Evolutionary conservation across 2,329 filamentous ascomycete species (phyloP).

Genomic region (Fusarium neocosmosporiellum): DNA sequence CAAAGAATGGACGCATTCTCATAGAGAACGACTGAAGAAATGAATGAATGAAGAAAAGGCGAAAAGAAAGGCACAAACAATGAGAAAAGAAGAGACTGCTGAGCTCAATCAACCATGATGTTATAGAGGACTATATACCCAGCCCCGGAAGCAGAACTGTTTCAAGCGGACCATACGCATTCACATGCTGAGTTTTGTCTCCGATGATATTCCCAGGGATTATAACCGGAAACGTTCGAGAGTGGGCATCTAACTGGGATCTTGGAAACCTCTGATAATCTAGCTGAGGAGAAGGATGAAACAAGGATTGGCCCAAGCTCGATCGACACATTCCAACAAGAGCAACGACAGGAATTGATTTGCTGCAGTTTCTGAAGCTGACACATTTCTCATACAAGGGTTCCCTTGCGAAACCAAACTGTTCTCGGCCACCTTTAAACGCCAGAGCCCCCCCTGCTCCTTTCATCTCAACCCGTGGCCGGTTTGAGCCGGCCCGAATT

Average conservation of each 20-base stretch:
- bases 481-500: conserved; percentile 24
- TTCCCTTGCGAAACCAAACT: neutral
- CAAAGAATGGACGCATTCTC: conserved; percentile 41
- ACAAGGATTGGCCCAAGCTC: conserved; percentile 13
- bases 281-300: conserved; percentile 36
- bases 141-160: neutral
- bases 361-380: conserved; percentile 3
- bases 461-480: conserved; percentile 27
- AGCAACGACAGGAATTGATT: conserved; percentile 8
- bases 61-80: conserved; percentile 10
- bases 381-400: conserved; percentile 24
- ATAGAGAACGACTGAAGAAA: conserved; percentile 27
- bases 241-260: conserved; percentile 15
- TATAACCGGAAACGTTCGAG: conserved; percentile 8
- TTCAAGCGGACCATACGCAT: neutral
- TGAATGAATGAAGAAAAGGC: neutral
- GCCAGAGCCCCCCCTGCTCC: conserved; percentile 27
- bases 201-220: conserved; percentile 10
- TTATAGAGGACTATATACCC: conserved; percentile 23
- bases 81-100: neutral
- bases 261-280: conserved; percentile 26
- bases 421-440: neutral
- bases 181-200: neutral
- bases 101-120: neutral
- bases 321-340: neutral